phyloP scores from a whole-genome alignment of 257 asterid species.

The Anisodus tanguticus region DNA sequence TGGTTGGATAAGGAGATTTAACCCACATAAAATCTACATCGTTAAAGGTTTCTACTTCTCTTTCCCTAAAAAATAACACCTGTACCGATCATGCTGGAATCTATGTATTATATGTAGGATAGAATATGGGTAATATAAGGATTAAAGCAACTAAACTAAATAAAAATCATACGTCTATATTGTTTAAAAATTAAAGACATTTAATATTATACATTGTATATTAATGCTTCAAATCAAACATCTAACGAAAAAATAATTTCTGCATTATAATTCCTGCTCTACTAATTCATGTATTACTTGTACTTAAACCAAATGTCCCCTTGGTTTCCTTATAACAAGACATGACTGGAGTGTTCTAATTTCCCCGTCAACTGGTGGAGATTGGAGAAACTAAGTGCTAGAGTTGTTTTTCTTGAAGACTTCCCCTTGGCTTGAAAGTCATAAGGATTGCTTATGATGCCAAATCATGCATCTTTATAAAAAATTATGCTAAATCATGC shows the following conservation, averaged over 20 bases:
- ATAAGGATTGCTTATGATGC: neutral
- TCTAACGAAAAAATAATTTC: neutral
- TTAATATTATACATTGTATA: neutral
- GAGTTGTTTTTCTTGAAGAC: neutral
- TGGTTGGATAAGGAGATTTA: neutral
- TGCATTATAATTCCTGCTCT: neutral
- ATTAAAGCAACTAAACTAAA: neutral
- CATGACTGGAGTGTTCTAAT: neutral
- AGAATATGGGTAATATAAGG: neutral
- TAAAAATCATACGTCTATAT: neutral
- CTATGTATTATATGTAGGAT: neutral
- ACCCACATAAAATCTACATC: neutral
- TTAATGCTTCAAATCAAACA: neutral
- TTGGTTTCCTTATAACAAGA: neutral
- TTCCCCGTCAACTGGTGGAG: neutral
- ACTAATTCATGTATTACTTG: neutral
- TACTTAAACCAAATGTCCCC: neutral
- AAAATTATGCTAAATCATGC: neutral
- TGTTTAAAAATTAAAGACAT: neutral
- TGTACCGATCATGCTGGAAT: neutral
- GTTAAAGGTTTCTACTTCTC: neutral
- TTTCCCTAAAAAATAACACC: neutral
- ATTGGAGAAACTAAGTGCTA: neutral
- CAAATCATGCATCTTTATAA: neutral
- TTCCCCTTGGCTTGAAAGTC: neutral